Conservation (phyloP, 2,329 filamentous ascomycete genomes). For the Aspergillus amoenus region DNA sequence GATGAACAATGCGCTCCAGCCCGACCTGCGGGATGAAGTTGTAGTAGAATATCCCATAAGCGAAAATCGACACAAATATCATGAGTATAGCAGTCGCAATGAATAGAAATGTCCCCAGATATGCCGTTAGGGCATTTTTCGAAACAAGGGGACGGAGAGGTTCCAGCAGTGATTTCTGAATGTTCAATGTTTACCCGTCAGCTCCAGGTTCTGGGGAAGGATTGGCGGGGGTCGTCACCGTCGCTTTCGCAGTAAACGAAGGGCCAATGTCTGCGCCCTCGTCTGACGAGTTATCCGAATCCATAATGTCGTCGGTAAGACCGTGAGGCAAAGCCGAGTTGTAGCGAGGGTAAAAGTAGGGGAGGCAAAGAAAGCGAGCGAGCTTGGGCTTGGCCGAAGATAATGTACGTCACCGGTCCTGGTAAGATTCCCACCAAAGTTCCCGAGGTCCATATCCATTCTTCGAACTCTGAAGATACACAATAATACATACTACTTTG, state of each 20-base stretch:
- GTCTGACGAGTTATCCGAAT: constrained; percentile 12
- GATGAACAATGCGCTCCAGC: constrained; percentile 60
- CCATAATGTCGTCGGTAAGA: constrained; percentile 12
- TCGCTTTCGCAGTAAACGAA: constrained; percentile 11
- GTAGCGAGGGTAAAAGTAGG: neutral
- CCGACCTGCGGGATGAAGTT: constrained; percentile 67
- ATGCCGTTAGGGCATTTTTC: constrained; percentile 62
- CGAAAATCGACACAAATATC: constrained; percentile 57
- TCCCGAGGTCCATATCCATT: neutral
- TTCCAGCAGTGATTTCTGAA: constrained; percentile 53
- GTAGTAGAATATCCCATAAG: constrained; percentile 68
- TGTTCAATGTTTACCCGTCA: constrained; percentile 16
- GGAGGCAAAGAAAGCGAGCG: neutral
- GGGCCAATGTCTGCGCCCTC: constrained; percentile 10
- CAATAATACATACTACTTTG: neutral
- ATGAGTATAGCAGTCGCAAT: constrained; percentile 54
- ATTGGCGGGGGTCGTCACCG: constrained; percentile 15
- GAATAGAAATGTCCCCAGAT: constrained; percentile 60
- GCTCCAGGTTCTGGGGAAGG: constrained; percentile 7
- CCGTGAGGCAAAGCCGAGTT: neutral
- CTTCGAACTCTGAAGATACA: neutral
- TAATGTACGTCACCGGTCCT: neutral
- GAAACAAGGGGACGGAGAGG: constrained; percentile 59
- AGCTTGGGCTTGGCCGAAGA: neutral
- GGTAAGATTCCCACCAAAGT: neutral